Evolutionary conservation across 208 protist genomes (phyloP).

Genomic region (Blastocrithidia nonstop): DNA sequence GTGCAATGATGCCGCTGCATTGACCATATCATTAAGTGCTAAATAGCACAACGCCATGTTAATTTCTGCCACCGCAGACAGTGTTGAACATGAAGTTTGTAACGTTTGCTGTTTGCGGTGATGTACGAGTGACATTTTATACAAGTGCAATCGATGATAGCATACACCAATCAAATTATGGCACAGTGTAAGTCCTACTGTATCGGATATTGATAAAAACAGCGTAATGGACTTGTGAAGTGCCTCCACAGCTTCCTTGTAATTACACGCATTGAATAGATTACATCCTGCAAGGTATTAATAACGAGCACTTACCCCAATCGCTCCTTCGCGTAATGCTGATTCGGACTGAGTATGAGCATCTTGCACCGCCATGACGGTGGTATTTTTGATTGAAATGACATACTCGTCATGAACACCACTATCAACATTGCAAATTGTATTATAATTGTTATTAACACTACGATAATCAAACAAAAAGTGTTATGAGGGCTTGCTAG

Average conservation of each 20-base stretch:
- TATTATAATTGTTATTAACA: no score
- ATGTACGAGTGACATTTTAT: slow-evolving; percentile 61
- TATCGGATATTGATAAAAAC: slow-evolving; percentile 38
- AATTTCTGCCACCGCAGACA: slow-evolving; percentile 58
- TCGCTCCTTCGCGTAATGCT: no score
- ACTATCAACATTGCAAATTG: no score
- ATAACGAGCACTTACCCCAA: no score
- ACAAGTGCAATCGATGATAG: slow-evolving; percentile 46
- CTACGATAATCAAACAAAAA: no score
- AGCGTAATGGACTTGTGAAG: slow-evolving; percentile 35
- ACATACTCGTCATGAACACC: no score
- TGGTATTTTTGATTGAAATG: no score
- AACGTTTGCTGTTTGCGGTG: slow-evolving; percentile 77
- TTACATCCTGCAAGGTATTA: no score
- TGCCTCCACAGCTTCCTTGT: slow-evolving; percentile 30
- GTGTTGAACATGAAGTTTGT: slow-evolving; percentile 58
- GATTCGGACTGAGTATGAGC: no score
- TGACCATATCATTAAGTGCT: slow-evolving; percentile 62
- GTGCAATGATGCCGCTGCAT: slow-evolving; percentile 55
- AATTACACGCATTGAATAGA: slow-evolving; percentile 75
- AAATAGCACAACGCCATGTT: slow-evolving; percentile 80
- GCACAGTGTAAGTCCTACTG: slow-evolving; percentile 47
- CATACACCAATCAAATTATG: slow-evolving; percentile 80
- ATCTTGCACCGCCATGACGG: no score
- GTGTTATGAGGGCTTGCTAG: no score